Evolutionary conservation across 2,329 filamentous ascomycete genomes (phyloP).

Genomic region (Alternaria dauci): DNA sequence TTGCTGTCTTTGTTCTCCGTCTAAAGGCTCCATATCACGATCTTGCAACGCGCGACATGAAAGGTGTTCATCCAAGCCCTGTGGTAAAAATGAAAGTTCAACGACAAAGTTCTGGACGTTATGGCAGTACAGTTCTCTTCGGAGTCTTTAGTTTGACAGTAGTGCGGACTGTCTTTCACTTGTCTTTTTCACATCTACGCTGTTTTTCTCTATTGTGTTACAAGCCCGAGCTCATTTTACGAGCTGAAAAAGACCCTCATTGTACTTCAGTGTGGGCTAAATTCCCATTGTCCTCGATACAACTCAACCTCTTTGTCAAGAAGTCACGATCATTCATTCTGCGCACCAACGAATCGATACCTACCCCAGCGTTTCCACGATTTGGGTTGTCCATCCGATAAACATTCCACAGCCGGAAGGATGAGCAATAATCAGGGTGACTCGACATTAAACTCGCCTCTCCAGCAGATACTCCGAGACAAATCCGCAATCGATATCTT

Average conservation of each 20-base stretch:
- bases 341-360: too few relatives aligned
- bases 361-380: too few relatives aligned
- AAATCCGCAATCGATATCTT: conserved; percentile 1
- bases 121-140: background rate
- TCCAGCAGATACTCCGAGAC: background rate
- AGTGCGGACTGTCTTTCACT: background rate
- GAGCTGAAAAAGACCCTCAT: background rate
- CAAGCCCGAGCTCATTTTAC: background rate
- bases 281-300: background rate
- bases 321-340: too few relatives aligned
- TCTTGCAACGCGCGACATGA: too few relatives aligned
- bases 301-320: background rate
- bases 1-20: background rate
- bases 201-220: background rate
- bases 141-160: background rate
- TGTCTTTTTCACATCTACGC: background rate
- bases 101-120: background rate
- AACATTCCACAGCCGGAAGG: background rate
- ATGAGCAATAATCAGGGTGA: background rate
- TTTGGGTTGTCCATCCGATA: too few relatives aligned
- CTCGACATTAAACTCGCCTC: background rate
- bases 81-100: background rate
- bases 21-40: too few relatives aligned
- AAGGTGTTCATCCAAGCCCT: too few relatives aligned
- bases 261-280: background rate